phyloP scores from a whole-genome alignment of 139 green algal species.

The Mychonastes homosphaera region DNA sequence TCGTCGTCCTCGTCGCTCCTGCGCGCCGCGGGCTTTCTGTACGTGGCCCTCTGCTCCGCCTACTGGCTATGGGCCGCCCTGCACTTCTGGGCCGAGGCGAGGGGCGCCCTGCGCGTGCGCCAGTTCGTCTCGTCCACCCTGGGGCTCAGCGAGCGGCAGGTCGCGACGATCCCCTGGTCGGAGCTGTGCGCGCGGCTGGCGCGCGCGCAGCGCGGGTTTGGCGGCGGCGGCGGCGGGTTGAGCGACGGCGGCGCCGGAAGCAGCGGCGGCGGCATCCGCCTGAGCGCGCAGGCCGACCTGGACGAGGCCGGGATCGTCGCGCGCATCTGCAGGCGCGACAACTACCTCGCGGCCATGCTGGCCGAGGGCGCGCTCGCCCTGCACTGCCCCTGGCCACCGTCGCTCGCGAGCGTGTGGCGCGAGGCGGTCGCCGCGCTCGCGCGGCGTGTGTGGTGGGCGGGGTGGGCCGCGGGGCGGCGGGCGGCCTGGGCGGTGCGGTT shows the following conservation, averaged over 20 bases:
- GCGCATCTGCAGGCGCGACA: conserved; percentile 91
- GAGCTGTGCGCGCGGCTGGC: conserved; percentile 78
- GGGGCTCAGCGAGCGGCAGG: conserved; percentile 60
- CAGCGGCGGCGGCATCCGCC: conserved; percentile 33
- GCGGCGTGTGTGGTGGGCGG: too few species aligned
- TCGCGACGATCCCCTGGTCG: conserved; percentile 66
- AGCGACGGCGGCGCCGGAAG: too few species aligned
- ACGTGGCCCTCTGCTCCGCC: conserved; percentile 18
- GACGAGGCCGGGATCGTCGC: conserved; percentile 80
- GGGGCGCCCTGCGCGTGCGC: conserved; percentile 40
- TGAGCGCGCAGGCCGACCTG: conserved; percentile 70
- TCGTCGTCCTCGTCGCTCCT: not conserved
- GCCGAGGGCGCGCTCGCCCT: conserved; percentile 70
- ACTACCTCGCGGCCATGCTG: conserved; percentile 86
- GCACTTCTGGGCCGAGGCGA: conserved; percentile 41
- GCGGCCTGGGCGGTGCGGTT: too few species aligned
- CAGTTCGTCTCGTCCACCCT: conserved; percentile 59
- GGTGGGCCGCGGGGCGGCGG: too few species aligned
- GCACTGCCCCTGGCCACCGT: conserved; percentile 28
- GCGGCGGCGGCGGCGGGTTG: too few species aligned
- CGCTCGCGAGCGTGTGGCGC: conserved; percentile 22
- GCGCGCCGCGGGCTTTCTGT: not conserved
- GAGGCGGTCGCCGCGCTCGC: too few species aligned
- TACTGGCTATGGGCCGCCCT: conserved; percentile 50
- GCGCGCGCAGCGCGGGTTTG: conserved; percentile 67